phyloP scores from a whole-genome alignment of 768 basidiomycete species.

The Rhodotorula babjevae region DNA sequence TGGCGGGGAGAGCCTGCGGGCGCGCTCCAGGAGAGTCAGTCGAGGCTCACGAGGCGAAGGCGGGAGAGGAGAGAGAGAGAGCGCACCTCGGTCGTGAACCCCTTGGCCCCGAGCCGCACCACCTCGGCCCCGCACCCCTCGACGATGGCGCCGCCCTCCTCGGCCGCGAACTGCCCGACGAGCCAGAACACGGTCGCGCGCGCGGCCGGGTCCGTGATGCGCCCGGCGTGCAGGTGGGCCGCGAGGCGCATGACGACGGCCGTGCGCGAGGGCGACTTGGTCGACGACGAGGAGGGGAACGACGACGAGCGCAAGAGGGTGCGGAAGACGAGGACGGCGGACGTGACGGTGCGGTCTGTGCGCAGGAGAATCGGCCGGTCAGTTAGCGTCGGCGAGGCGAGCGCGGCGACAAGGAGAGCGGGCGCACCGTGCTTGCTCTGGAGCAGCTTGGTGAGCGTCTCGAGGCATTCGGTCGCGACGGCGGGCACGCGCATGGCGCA shows the following conservation, averaged over 20 bases:
- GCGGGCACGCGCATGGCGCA: slow-evolving; percentile 67
- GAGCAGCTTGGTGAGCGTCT: slow-evolving; percentile 52
- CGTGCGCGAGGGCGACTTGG: slow-evolving; percentile 6
- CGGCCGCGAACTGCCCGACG: slow-evolving; percentile 75
- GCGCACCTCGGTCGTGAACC: slow-evolving; percentile 66
- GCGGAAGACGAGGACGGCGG: slow-evolving; percentile 33
- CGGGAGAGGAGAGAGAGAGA: neutral
- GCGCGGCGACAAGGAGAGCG: too few relatives aligned
- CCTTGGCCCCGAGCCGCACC: slow-evolving; percentile 68
- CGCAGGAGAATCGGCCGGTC: too few relatives aligned
- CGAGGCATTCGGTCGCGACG: slow-evolving; percentile 65
- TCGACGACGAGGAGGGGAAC: neutral
- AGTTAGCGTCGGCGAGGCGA: too few relatives aligned
- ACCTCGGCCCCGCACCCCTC: slow-evolving; percentile 81
- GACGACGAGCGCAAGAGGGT: slow-evolving; percentile 21
- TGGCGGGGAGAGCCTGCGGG: slow-evolving; percentile 60
- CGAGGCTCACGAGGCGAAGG: too few relatives aligned
- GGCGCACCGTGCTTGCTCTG: slow-evolving; percentile 24
- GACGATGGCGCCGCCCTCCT: slow-evolving; percentile 3
- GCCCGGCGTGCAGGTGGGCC: slow-evolving; percentile 7
- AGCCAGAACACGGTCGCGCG: slow-evolving; percentile 87
- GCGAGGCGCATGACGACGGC: slow-evolving; percentile 30
- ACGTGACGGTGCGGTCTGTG: slow-evolving; percentile 24
- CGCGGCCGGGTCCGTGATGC: slow-evolving; percentile 50
- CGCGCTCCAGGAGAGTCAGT: neutral